Percentiles rank a stretch among this genome's conserved stretches.
These are phyloP conservation scores for Protea cynaroides DNA, from an alignment of 164 flowering plant genomes.

Conservation along the genomic window DNA sequence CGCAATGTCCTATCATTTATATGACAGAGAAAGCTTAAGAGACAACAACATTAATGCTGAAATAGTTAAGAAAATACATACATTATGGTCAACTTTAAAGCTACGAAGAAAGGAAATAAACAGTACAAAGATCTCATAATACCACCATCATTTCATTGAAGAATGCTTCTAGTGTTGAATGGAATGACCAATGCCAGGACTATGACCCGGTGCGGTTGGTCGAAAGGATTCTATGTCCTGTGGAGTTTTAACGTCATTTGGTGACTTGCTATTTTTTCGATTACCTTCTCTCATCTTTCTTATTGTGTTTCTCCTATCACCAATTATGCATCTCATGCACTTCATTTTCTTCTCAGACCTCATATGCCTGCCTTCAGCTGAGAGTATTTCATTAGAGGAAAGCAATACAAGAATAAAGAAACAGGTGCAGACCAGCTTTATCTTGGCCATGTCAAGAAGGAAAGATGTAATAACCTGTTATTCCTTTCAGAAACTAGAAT, in stretches of 20 bases:
- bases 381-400: slow-evolving; percentile 6
- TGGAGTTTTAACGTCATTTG: background rate
- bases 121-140: too few relatives aligned
- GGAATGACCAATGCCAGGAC: too few relatives aligned
- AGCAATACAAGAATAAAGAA: slow-evolving; percentile 17
- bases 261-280: background rate
- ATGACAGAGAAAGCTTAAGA: too few relatives aligned
- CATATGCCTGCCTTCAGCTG: slow-evolving; percentile 21
- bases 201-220: slow-evolving; percentile 19
- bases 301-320: background rate
- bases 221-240: slow-evolving; percentile 15
- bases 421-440: slow-evolving; percentile 14
- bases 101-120: too few relatives aligned
- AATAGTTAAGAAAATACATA: too few relatives aligned
- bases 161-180: too few relatives aligned
- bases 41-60: too few relatives aligned
- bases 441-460: slow-evolving; percentile 21
- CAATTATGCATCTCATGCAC: background rate
- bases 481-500: too few relatives aligned
- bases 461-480: too few relatives aligned
- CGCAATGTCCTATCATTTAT: too few relatives aligned
- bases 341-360: background rate
- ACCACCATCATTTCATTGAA: too few relatives aligned
- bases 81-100: too few relatives aligned
- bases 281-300: background rate